Evolutionary conservation across 495 filamentous ascomycete genomes (phyloP).

Genomic region (Physcia stellaris): DNA sequence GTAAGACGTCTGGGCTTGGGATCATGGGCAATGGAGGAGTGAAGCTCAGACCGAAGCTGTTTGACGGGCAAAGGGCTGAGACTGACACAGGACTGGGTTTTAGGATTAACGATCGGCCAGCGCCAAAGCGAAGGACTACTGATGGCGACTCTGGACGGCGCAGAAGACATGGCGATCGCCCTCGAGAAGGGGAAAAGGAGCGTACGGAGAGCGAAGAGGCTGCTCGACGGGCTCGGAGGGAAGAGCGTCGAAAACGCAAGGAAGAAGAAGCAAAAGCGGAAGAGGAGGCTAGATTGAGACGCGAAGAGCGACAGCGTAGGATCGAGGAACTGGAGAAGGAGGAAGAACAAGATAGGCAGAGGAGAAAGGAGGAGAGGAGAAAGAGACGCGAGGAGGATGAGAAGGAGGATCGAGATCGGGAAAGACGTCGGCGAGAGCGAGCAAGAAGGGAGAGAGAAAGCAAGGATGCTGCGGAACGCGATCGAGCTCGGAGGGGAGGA

Average conservation of each 20-base stretch:
- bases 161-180: constrained; percentile 5
- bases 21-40: constrained; percentile 1
- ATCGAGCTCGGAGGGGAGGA: constrained; percentile 2
- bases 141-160: constrained; percentile 8
- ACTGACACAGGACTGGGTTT: not conserved
- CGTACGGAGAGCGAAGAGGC: constrained; percentile 1
- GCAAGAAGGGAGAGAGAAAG: constrained; percentile 6
- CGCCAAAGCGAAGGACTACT: constrained; percentile 1
- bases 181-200: constrained; percentile 12
- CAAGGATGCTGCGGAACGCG: not conserved
- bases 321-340: constrained; percentile 10
- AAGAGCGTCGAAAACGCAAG: constrained; percentile 4
- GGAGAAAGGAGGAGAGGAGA: constrained; percentile 4
- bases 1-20: not conserved
- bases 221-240: constrained; percentile 10
- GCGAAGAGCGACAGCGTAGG: constrained; percentile 10
- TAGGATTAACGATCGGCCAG: constrained; percentile 3
- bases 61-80: constrained; percentile 4
- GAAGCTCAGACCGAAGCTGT: constrained; percentile 2
- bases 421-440: constrained; percentile 5
- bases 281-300: constrained; percentile 10
- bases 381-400: constrained; percentile 10
- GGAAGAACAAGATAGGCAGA: constrained; percentile 12
- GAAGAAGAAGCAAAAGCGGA: constrained; percentile 13
- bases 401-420: constrained; percentile 12